Base-by-base conservation (phyloP, 139 green algal species). In the Volvox africanus region DNA sequence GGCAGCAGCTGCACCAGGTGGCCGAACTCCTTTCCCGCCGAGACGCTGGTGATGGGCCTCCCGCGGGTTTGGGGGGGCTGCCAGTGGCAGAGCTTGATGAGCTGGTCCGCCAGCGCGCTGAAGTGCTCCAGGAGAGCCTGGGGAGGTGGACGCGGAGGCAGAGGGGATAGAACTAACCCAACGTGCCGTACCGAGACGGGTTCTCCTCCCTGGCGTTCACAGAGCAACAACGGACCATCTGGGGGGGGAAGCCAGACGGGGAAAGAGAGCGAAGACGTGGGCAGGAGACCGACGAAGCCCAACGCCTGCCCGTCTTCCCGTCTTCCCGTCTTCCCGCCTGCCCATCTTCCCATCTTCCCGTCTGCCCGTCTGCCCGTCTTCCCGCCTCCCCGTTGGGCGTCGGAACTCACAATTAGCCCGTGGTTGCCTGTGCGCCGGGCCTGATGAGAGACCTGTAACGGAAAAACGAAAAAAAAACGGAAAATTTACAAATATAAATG, bases 71-170 rank as follows among this genome's bases (percentile, higher is more conserved):
- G 2, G 0, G 92, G 61, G 3, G 91, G 91, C 67, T 92, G 79
- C 90, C 92, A 92, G 92, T 96, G 92, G 90, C 94, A 97, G 71
- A 99, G 93, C 75, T 91, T 92, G 82, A 98, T 97, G 19, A 99
- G 94, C 87, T 98, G 95, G 80, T 98, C 96, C n/a, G 88, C 93
- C 35, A 99, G 86, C 1, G 19, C n/a, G 30, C 55, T 32, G 73
- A 90, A 90, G 16, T 65, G 50, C 50, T 90, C 86, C 67, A 90
- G 11, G 22, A 88, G 32, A 20, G 33, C 26, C 82, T 88, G 62
- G 80, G 1, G 44, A n/a, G 50, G 28, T 2, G 24, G 80, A 44
- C 9, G 19, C 5, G 21, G 22, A 19, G 79, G 44, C 67, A 36
- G 79, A 77, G 68, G 68, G 68, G 68, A 26, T 22, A 69, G 17